Evolutionary conservation across 148 eudicot genomes (phyloP), one percentile per base, ranked within the genome.

Genomic region (Rheum nobile): DNA sequence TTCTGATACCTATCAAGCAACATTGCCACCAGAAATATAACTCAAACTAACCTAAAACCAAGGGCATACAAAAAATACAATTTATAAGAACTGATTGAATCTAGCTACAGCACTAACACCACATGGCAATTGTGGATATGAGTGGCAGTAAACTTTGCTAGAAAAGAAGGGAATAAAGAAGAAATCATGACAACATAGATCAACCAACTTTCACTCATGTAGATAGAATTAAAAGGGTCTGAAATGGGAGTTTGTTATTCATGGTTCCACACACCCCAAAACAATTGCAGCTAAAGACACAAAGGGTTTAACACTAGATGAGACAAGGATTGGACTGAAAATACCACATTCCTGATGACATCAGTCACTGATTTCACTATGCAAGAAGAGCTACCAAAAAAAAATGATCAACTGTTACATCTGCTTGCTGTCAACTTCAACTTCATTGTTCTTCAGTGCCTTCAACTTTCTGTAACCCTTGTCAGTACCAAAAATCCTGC

Each of bases 401-500:
- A 4, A 71, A n/a, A 5, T 41, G 73, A 21, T 29, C 6, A 28
- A 41, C 50, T 12, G 17, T 41, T 71, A 89, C 80, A 73, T 83
- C 78, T 81, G 76, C 82, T 91, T 89, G 81, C 73, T 37, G 34
- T 76, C 76, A 12, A 70, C 77, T 61, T 75, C 89, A 72, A 74
- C 79, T 77, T 80, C 88, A 71, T 75, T 76, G 72, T 75, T 78
- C 82, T 86, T 88, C 79, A 89, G 63, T 1, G 75, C 86, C 84
- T 89, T 88, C 84, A 91, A 74, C 80, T 86, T 92, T 82, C 95
- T 85, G 83, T 88, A 92, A 55, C 95, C 97, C 11, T 72, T 78
- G 43, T 92, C 95, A 28, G 96, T 90, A 38, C 93, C 98, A 43
- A 93, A 92, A 63, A 92, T 74, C 95, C 95, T 92, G 86, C 4